phyloP scores from a whole-genome alignment of 495 filamentous ascomycete species.

The Elasticomyces elasticus region DNA sequence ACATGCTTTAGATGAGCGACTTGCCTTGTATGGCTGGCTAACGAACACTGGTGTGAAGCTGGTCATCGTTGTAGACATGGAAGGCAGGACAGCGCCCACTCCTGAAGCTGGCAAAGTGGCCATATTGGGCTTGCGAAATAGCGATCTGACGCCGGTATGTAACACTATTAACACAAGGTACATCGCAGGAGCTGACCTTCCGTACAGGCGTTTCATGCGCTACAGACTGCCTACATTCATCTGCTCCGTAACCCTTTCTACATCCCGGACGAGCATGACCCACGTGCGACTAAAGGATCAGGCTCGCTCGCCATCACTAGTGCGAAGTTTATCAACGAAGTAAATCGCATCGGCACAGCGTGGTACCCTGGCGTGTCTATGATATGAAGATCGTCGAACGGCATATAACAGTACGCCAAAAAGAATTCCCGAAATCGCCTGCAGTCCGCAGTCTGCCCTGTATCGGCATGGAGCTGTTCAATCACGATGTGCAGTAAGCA shows the following conservation, averaged over 20 bases:
- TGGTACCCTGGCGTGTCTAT: constrained; percentile 48
- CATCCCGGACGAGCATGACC: constrained; percentile 72
- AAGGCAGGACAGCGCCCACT: constrained; percentile 43
- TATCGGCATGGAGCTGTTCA: no score
- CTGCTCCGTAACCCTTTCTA: constrained; percentile 94
- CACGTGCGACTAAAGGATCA: constrained; percentile 33
- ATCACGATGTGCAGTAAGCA: no score
- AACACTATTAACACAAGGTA: not conserved
- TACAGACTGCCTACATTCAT: constrained; percentile 83
- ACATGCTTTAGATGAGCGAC: constrained; percentile 82
- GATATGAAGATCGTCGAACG: not conserved
- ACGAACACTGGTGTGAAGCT: constrained; percentile 94
- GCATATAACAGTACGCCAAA: not conserved
- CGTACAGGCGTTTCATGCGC: constrained; percentile 76
- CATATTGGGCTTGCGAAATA: constrained; percentile 57
- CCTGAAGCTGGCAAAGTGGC: constrained; percentile 30
- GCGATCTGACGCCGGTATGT: constrained; percentile 69
- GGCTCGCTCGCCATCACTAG: constrained; percentile 65
- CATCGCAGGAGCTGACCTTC: no score
- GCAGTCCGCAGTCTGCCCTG: no score
- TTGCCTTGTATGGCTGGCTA: constrained; percentile 88
- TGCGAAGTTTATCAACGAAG: constrained; percentile 67
- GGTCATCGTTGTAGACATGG: constrained; percentile 78
- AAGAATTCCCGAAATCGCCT: no score
- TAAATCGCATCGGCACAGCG: constrained; percentile 68